Base-by-base conservation (phyloP, 257 asterid genomes). In the Solanum rostratum region DNA sequence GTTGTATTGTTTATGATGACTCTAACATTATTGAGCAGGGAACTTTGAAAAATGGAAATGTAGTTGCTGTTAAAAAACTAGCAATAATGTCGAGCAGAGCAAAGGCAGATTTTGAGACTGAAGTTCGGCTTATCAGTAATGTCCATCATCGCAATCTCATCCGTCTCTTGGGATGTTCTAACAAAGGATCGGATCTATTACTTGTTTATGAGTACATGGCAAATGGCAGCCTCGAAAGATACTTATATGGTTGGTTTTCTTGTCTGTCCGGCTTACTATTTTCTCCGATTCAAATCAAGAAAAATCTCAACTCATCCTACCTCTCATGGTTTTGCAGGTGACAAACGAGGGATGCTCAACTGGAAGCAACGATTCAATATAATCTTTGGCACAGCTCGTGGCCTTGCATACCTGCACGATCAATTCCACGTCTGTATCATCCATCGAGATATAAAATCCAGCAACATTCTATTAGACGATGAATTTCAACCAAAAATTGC, bases 111-210 rank as follows among this genome's bases (percentile, higher is more conserved):
- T 95, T 95, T 30, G 99, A 94, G 82, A 91, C 86, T 45, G 99
- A 95, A 89, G 98, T 92, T 14, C 90, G 92, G 87, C 97, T 95
- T 29, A 90, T 95, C 82, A 93, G 97, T 52, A 95, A 95, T 82
- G 97, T 94, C 69, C 99, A 95, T 90, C 99, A 94, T 53, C 97
- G 98, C 63, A 95, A 95, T 80, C 97, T 94, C 52, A 85, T 94
- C 54, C 99, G 99, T 19, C 87, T 95, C 4, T 79, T 95, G 53
- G 98, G 99, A 41, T 95, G 93, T 88, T 93, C 95, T 53, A 87
- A 50, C 70, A 93, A 91, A 91, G 95, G 93, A 84, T 85, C 94
- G 50, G 93, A 94, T 66, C 91, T 94, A 20, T 90, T 94, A 46
- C 95, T 94, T 33, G 91, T 93, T 30, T 89, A 94, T 9, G 97